phyloP scores from a whole-genome alignment of 345 rosid genomes.

The Xanthoceras sorbifolium region DNA sequence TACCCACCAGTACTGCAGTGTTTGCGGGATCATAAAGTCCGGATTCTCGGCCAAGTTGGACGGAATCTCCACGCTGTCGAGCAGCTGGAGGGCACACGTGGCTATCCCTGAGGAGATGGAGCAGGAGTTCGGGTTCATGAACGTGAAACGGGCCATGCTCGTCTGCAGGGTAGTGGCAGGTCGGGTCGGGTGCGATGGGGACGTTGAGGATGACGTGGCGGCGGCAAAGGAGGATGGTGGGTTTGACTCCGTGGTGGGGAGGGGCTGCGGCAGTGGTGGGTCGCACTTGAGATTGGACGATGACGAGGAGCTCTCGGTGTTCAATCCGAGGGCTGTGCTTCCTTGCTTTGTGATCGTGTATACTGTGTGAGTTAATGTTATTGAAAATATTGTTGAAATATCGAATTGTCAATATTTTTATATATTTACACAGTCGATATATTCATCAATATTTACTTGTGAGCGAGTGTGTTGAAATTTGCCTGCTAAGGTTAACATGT shows the following conservation, averaged over 20 bases:
- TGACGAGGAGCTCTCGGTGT: constrained; percentile 81
- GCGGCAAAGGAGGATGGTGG: constrained; percentile 61
- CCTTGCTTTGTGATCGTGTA: constrained; percentile 95
- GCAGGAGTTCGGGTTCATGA: constrained; percentile 91
- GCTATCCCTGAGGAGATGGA: constrained; percentile 76
- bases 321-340: constrained; percentile 98
- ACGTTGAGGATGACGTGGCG: constrained; percentile 42
- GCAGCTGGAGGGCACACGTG: constrained; percentile 85
- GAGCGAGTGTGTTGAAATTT: constrained; percentile 20
- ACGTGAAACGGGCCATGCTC: constrained; percentile 88
- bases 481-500: not conserved
- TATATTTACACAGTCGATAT: not conserved
- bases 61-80: constrained; percentile 76
- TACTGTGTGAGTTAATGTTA: constrained; percentile 31
- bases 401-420: no score
- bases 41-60: constrained; percentile 93
- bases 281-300: constrained; percentile 57
- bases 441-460: not conserved
- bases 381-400: no score
- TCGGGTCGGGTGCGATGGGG: constrained; percentile 70
- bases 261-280: constrained; percentile 45
- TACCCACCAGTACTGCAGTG: constrained; percentile 74
- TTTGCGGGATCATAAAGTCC: constrained; percentile 76
- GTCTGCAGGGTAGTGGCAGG: constrained; percentile 87
- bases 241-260: constrained; percentile 67